phyloP scores from a whole-genome alignment of 345 rosid genomes.

The Citrus maxima region DNA sequence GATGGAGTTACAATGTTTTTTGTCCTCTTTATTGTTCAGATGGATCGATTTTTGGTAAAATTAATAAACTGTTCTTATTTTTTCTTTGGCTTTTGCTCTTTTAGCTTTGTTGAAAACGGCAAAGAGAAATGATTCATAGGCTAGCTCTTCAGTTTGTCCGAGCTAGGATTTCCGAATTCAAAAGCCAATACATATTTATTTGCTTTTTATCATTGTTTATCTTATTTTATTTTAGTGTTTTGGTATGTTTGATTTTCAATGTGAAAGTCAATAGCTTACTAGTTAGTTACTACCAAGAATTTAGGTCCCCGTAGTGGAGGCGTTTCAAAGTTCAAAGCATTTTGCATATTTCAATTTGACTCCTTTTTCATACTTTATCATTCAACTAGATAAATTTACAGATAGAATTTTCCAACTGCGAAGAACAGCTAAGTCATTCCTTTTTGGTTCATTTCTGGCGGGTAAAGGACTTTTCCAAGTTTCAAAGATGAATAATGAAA shows the following conservation, averaged over 20 bases:
- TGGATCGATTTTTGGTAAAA: background rate
- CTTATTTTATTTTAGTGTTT: too few species aligned
- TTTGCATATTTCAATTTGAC: background rate
- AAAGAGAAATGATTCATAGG: background rate
- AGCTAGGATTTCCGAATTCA: too few species aligned
- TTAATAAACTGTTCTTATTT: too few species aligned
- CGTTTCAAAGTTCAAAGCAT: too few species aligned
- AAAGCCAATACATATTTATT: too few species aligned
- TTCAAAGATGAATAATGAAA: constrained; percentile 85
- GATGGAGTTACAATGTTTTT: background rate
- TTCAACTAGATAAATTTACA: background rate
- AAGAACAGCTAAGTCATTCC: background rate
- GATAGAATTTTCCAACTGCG: background rate
- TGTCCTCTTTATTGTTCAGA: background rate
- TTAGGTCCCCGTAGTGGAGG: too few species aligned
- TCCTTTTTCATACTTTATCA: background rate
- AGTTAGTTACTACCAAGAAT: too few species aligned
- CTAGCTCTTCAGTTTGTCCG: too few species aligned
- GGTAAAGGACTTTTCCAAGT: background rate
- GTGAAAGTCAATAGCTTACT: too few species aligned
- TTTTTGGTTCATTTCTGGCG: background rate
- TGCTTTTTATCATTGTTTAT: too few species aligned
- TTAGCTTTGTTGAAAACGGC: background rate
- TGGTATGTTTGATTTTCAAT: too few species aligned
- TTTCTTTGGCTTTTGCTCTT: too few species aligned